Evolutionary conservation across 2,329 filamentous ascomycete genomes (phyloP), one percentile per base, ranked within the genome.

Genomic region (Diaporthe aspalathi): DNA sequence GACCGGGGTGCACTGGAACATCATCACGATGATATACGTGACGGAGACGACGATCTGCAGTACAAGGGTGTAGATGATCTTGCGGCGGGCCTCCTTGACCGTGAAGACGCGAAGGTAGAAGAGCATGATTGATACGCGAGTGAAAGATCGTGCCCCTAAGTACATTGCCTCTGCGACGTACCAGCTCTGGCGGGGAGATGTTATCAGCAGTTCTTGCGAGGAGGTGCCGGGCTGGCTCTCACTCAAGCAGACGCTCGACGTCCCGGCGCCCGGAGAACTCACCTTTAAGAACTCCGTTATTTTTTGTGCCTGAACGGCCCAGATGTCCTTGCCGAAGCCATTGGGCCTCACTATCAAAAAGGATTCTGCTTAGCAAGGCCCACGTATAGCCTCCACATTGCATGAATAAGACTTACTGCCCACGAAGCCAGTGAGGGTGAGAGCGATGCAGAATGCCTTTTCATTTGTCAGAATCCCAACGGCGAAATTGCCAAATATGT

Each of bases 1-100:
- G 27, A 90, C 79, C 0, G 88, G 88, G 1, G 74, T 77, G 75
- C 88, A 89, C 73, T 88, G 84, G 49, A 89, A 85, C n/a, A 87
- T 75, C n/a, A 80, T 82, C 9, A 81, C 76, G 2, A 86, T 71
- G 22, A 83, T 67, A 52, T 85, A 88, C 3, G 78, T 74, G 20
- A 83, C 2, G 3, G 84, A 84, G 29, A 67, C n/a, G 11, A 35
- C 14, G 29, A 53, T 35, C 45, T 53, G 17, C 2, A 24, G 20
- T 35, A 47, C 16, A 4, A 65, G 27, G 22, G 63, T 67, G 14
- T 22, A 47, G 47, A 52, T 24, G 22, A 67, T 67, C 17, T 52
- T 49, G 24, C 63, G 63, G 22, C 63, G 63, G 20, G 47, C 17
- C 24, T 52, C 20, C 43, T 32, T 49, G 32, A 50, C 11, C n/a